These are phyloP conservation scores for Backusella macrospora DNA, from an alignment of 192 early-diverging fungal genomes.

Conservation along the genomic window DNA sequence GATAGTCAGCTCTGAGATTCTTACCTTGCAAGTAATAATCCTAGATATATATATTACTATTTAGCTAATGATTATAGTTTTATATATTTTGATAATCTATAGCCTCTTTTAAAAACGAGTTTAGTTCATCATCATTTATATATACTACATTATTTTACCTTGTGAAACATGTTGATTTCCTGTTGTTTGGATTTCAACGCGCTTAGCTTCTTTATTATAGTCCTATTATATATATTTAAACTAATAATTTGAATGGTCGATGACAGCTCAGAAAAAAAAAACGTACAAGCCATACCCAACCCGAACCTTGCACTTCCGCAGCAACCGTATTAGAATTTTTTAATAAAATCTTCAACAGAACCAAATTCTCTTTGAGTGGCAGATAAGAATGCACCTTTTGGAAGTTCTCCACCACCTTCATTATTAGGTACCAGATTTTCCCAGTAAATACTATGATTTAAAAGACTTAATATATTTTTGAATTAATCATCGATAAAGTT, in stretches of 20 bases:
- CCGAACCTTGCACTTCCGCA: slow-evolving; percentile 81
- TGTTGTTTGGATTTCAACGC: slow-evolving; percentile 83
- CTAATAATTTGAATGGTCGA: not conserved
- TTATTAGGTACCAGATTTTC: slow-evolving; percentile 83
- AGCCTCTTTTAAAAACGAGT: too few relatives aligned
- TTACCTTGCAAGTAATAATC: too few relatives aligned
- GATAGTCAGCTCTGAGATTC: too few relatives aligned
- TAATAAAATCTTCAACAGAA: slow-evolving; percentile 73
- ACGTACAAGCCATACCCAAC: slow-evolving; percentile 92
- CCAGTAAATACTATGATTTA: slow-evolving; percentile 95
- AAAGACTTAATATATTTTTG: slow-evolving; percentile 44
- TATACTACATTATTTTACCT: too few relatives aligned
- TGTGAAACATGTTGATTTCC: too few relatives aligned
- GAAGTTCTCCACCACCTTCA: slow-evolving; percentile 76
- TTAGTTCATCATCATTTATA: too few relatives aligned
- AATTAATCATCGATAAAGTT: too few relatives aligned
- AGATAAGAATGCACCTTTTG: slow-evolving; percentile 65
- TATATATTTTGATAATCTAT: too few relatives aligned
- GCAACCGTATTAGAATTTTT: slow-evolving; percentile 75
- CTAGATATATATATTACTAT: too few relatives aligned
- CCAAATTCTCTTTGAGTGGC: slow-evolving; percentile 85
- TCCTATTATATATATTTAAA: slow-evolving; percentile 46
- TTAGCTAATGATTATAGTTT: too few relatives aligned
- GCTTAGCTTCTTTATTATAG: slow-evolving; percentile 74
- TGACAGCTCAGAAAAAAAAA: not conserved